phyloP scores from a whole-genome alignment of 176 grass and related monocot genomes.

The Zoysia japonica region DNA sequence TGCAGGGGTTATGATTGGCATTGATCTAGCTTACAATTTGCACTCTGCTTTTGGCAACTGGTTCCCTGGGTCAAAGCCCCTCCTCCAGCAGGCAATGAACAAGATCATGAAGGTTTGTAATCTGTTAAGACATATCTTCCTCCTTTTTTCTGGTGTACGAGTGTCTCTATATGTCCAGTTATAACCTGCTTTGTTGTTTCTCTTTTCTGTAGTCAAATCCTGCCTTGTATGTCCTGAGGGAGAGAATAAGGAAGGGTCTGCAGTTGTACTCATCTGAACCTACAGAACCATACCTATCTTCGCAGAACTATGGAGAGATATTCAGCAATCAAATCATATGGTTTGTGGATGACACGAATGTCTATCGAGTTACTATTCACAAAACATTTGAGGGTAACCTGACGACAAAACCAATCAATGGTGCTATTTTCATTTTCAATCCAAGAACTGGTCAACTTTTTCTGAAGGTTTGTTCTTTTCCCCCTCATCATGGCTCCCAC shows the following conservation, averaged over 20 bases:
- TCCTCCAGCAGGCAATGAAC: constrained; percentile 97
- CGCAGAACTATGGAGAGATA: constrained; percentile 98
- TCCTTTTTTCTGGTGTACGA: background rate
- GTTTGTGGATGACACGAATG: constrained; percentile 99
- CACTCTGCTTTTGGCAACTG: constrained; percentile 95
- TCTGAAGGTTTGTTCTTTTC: constrained; percentile 62
- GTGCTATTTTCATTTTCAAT: constrained; percentile 99
- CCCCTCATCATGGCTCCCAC: background rate
- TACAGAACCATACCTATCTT: constrained; percentile 95
- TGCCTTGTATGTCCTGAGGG: constrained; percentile 88
- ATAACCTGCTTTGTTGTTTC: constrained; percentile 15
- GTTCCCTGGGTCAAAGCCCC: constrained; percentile 97
- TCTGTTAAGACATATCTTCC: background rate
- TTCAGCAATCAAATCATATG: constrained; percentile 99
- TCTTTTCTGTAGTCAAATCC: constrained; percentile 81
- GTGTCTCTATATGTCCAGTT: background rate
- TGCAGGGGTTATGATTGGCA: constrained; percentile 95
- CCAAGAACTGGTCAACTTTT: constrained; percentile 96
- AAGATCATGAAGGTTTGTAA: constrained; percentile 97
- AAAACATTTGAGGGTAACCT: constrained; percentile 99
- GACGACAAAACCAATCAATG: constrained; percentile 96
- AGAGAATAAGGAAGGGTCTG: constrained; percentile 94
- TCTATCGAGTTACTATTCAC: constrained; percentile 95
- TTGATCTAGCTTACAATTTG: constrained; percentile 96
- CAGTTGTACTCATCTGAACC: constrained; percentile 99